A percentile compares a stretch with the other conserved stretches of the same genome.
Evolutionary conservation across 2,329 filamentous ascomycete genomes (phyloP).

Genomic region (Thermomyces lanuginosus): DNA sequence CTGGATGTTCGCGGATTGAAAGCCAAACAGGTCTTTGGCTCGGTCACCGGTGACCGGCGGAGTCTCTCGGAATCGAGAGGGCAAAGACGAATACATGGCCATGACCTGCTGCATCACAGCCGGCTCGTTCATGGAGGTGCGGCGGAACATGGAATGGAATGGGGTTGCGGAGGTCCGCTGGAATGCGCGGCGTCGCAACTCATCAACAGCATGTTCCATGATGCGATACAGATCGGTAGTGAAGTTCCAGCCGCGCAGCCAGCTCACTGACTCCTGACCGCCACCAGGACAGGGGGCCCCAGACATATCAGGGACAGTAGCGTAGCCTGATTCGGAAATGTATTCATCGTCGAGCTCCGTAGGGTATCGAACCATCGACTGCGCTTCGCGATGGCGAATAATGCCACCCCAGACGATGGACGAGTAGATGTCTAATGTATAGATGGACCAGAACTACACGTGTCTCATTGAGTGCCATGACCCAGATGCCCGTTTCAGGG

Average conservation of each 20-base stretch:
- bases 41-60: conserved; percentile 15
- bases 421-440: conserved; percentile 39
- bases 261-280: conserved; percentile 16
- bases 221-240: conserved; percentile 41
- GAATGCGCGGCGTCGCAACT: neutral
- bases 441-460: conserved; percentile 38
- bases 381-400: conserved; percentile 30
- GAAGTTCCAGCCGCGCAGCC: conserved; percentile 43
- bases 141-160: conserved; percentile 9
- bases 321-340: conserved; percentile 19
- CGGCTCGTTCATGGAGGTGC: conserved; percentile 10
- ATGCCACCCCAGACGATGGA: conserved; percentile 37
- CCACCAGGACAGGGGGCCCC: conserved; percentile 7
- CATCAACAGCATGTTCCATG: conserved; percentile 34
- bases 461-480: no score
- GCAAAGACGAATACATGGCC: conserved; percentile 12
- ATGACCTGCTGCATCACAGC: conserved; percentile 13
- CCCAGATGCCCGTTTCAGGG: neutral
- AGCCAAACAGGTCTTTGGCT: conserved; percentile 27
- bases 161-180: neutral
- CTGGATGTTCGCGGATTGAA: conserved; percentile 36
- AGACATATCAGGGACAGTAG: conserved; percentile 8
- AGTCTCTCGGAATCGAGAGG: conserved; percentile 12
- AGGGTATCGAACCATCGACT: conserved; percentile 33
- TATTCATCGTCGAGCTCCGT: conserved; percentile 33